Evolutionary conservation across 169 alveolate genomes (phyloP).

Genomic region (Cyclospora cayetanensis): DNA sequence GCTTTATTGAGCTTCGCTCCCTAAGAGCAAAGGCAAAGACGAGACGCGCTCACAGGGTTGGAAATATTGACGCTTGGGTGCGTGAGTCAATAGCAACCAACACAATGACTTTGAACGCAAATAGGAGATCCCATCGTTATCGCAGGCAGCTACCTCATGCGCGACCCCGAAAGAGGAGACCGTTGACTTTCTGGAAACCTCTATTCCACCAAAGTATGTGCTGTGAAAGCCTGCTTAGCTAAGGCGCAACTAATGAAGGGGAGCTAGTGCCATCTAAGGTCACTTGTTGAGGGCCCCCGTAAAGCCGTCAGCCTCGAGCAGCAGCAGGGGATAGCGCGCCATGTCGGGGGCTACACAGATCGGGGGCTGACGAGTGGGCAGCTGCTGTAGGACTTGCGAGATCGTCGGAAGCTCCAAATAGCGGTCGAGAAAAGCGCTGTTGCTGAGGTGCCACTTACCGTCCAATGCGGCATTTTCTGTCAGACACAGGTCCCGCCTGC

Average conservation of each 20-base stretch:
- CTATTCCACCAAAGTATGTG: no score
- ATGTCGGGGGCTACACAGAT: constrained; percentile 16
- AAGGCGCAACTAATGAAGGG: background rate
- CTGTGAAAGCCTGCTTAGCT: no score
- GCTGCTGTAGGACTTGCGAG: background rate
- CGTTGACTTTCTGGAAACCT: no score
- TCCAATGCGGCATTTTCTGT: background rate
- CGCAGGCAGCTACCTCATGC: no score
- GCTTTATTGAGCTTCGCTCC: background rate
- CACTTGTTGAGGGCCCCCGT: background rate
- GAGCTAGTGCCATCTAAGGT: no score
- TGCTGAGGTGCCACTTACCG: background rate
- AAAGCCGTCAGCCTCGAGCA: background rate
- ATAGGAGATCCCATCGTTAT: no score
- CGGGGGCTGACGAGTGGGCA: constrained; percentile 4
- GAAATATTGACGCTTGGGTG: no score
- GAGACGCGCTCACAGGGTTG: no score
- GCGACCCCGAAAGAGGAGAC: no score
- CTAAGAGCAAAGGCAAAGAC: background rate
- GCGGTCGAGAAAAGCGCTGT: background rate
- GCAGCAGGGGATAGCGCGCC: constrained; percentile 12
- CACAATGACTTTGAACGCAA: no score
- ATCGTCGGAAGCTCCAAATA: background rate
- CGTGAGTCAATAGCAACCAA: no score
- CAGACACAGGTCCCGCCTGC: background rate